These are phyloP conservation scores for Sicyos baderoa DNA, from an alignment of 306 rosid species.

Conservation along the genomic window DNA sequence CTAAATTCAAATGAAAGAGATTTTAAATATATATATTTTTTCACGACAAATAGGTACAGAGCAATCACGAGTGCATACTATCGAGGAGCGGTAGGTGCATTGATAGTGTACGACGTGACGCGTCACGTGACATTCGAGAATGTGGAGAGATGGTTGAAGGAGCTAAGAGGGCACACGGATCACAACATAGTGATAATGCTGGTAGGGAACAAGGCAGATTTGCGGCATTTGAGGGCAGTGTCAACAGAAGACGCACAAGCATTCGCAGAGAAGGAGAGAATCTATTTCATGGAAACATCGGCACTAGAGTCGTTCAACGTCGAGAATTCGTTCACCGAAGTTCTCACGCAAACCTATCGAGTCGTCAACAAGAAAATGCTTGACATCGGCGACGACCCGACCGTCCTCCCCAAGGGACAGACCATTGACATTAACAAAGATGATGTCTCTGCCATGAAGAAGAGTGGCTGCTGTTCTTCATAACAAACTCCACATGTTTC, in stretches of 20 bases:
- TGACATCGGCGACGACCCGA: slow-evolving; percentile 66
- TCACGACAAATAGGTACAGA: slow-evolving; percentile 39
- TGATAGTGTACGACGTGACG: slow-evolving; percentile 74
- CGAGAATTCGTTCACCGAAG: slow-evolving; percentile 71
- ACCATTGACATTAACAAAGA: slow-evolving; percentile 65
- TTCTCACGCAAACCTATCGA: slow-evolving; percentile 59
- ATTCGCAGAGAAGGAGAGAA: slow-evolving; percentile 59
- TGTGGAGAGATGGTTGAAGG: slow-evolving; percentile 79
- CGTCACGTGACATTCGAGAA: slow-evolving; percentile 68
- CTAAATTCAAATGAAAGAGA: no score
- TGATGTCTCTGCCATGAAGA: slow-evolving; percentile 69
- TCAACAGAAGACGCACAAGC: slow-evolving; percentile 53
- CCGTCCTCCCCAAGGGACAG: slow-evolving; percentile 71
- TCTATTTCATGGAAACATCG: slow-evolving; percentile 75
- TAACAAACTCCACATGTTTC: slow-evolving; percentile 9
- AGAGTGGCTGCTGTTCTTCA: slow-evolving; percentile 63
- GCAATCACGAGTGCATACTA: slow-evolving; percentile 82
- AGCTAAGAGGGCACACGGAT: slow-evolving; percentile 76
- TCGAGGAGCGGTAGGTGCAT: slow-evolving; percentile 78
- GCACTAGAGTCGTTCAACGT: slow-evolving; percentile 73
- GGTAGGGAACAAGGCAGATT: slow-evolving; percentile 82
- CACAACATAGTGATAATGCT: slow-evolving; percentile 78
- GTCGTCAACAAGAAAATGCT: slow-evolving; percentile 72
- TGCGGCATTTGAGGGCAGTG: slow-evolving; percentile 64
- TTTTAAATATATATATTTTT: no score